phyloP scores from a whole-genome alignment of 2,329 filamentous ascomycete genomes.

The Decorospora gaudefroyi region DNA sequence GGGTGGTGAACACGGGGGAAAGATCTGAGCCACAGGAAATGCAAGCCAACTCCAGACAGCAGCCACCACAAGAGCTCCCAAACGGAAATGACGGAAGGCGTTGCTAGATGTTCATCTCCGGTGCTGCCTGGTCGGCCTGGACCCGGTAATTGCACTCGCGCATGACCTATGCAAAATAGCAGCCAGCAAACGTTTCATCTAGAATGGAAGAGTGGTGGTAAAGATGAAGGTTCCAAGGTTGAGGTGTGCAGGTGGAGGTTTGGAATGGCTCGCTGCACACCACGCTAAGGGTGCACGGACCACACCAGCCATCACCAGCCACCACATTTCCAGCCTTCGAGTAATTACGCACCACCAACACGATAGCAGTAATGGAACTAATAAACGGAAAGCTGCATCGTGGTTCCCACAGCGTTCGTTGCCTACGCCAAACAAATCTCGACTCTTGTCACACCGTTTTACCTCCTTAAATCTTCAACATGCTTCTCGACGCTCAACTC shows the following conservation, averaged over 20 bases:
- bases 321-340: conserved; percentile 38
- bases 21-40: conserved; percentile 7
- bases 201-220: too few species aligned
- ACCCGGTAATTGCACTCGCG: too few species aligned
- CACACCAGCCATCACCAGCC: conserved; percentile 36
- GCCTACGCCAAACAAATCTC: conserved; percentile 15
- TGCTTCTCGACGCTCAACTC: conserved; percentile 33
- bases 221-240: conserved; percentile 3
- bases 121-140: too few species aligned
- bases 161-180: too few species aligned
- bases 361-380: conserved; percentile 24
- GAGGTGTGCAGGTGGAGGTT: background rate
- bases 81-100: background rate
- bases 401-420: conserved; percentile 7
- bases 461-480: conserved; percentile 20
- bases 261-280: conserved; percentile 6
- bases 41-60: background rate
- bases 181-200: too few species aligned
- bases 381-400: conserved; percentile 23
- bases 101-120: background rate
- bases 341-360: conserved; percentile 20
- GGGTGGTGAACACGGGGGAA: background rate
- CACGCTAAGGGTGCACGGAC: conserved; percentile 16
- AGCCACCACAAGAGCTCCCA: conserved; percentile 2
- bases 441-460: conserved; percentile 18